These are phyloP conservation scores for Blastobotrys ciferrii DNA, from an alignment of 1,139 yeast genomes.

Conservation along the genomic window DNA sequence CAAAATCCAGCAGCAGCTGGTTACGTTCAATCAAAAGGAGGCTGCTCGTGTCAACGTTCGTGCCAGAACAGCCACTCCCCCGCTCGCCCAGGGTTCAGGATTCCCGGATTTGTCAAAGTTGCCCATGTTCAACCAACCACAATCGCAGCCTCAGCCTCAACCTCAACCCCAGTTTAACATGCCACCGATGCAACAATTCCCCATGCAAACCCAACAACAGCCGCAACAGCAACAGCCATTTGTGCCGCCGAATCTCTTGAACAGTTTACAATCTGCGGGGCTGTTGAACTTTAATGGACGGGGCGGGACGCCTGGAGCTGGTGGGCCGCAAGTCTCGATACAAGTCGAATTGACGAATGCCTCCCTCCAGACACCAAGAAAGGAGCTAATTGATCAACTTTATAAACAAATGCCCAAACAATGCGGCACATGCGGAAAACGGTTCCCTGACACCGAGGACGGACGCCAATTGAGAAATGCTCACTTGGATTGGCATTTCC, in stretches of 20 bases:
- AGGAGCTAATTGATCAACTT: slow-evolving; percentile 39
- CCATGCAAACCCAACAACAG: slow-evolving; percentile 2
- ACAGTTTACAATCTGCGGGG: slow-evolving; percentile 25
- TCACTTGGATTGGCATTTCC: slow-evolving; percentile 95
- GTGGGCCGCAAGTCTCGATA: slow-evolving; percentile 12
- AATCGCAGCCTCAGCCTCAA: slow-evolving; percentile 14
- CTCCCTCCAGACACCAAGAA: slow-evolving; percentile 34
- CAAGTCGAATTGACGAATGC: slow-evolving; percentile 32
- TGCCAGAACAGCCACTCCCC: slow-evolving; percentile 10
- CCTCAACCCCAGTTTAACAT: not conserved
- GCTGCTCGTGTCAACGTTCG: slow-evolving; percentile 17
- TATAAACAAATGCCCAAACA: slow-evolving; percentile 69
- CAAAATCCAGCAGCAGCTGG: slow-evolving; percentile 45
- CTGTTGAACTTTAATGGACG: slow-evolving; percentile 16
- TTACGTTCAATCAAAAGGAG: slow-evolving; percentile 33
- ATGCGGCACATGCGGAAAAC: slow-evolving; percentile 86
- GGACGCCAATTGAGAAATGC: slow-evolving; percentile 56
- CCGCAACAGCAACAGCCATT: slow-evolving; percentile 14
- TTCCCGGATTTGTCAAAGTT: slow-evolving; percentile 16
- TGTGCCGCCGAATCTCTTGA: slow-evolving; percentile 16
- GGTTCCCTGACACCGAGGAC: slow-evolving; percentile 64
- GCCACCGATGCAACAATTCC: slow-evolving; percentile 3
- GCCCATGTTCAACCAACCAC: slow-evolving; percentile 14
- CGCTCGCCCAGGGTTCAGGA: slow-evolving; percentile 9
- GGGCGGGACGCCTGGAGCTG: not conserved